phyloP scores from a whole-genome alignment of 495 filamentous ascomycete genomes.

The Achaetomiella virescens region DNA sequence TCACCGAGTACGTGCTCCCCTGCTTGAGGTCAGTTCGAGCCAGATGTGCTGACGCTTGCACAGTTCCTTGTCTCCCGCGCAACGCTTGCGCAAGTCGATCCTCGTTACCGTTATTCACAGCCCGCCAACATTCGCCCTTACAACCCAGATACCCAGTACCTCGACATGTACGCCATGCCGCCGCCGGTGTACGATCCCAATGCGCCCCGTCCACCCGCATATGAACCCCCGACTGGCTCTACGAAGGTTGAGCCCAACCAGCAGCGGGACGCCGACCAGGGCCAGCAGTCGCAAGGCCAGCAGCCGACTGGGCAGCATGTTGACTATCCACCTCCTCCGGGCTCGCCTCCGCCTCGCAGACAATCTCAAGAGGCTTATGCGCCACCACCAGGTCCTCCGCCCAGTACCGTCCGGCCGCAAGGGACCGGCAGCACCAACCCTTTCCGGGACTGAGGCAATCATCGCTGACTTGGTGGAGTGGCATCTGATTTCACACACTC shows the following conservation, averaged over 20 bases:
- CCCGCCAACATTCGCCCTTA: constrained; percentile 21
- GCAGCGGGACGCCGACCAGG: constrained; percentile 22
- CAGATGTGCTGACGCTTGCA: neutral
- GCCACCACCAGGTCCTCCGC: constrained; percentile 32
- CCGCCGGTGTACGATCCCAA: constrained; percentile 47
- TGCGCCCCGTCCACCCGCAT: constrained; percentile 45
- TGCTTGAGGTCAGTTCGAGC: neutral
- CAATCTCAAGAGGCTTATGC: constrained; percentile 21
- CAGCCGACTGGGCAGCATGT: constrained; percentile 8
- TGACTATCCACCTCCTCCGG: constrained; percentile 40
- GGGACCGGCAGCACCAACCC: constrained; percentile 24
- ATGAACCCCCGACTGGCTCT: constrained; percentile 47
- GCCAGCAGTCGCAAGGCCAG: constrained; percentile 24
- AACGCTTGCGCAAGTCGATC: constrained; percentile 50
- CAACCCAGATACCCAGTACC: constrained; percentile 25
- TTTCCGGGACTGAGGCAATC: constrained; percentile 13
- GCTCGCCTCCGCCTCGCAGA: constrained; percentile 32
- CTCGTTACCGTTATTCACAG: constrained; percentile 41
- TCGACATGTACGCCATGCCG: constrained; percentile 55
- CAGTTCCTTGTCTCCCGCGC: constrained; percentile 58
- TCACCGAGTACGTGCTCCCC: constrained; percentile 51
- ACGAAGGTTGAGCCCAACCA: constrained; percentile 55
- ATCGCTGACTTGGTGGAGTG: neutral
- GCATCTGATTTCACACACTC: neutral
- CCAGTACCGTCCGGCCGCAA: constrained; percentile 9